These are phyloP conservation scores for Pelargonium nanum DNA, from an alignment of 345 rosid genomes.

Conservation along the genomic window DNA sequence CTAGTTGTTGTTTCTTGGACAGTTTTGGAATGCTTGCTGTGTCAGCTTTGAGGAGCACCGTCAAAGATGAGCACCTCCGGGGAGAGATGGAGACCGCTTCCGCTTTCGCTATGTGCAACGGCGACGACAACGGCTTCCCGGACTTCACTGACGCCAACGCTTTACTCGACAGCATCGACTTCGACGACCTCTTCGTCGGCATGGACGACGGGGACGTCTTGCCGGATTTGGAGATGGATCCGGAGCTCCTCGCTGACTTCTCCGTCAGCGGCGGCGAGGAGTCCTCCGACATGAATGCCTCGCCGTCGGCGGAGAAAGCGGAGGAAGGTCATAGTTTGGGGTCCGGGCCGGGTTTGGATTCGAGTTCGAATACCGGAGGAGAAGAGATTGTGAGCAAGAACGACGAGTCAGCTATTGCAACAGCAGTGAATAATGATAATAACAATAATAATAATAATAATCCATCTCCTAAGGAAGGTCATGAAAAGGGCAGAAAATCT, in stretches of 20 bases:
- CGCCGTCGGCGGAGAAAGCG: conserved; percentile 11
- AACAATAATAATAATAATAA: neutral
- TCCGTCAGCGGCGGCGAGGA: conserved; percentile 54
- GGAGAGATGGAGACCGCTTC: conserved; percentile 33
- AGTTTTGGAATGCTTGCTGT: conserved; percentile 47
- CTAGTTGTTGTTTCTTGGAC: neutral
- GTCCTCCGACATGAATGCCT: conserved; percentile 28
- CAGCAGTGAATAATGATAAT: conserved; percentile 23
- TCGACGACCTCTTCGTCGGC: conserved; percentile 65
- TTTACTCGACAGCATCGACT: conserved; percentile 55
- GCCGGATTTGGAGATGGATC: conserved; percentile 79
- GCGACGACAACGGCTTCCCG: conserved; percentile 31
- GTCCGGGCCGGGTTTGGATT: conserved; percentile 11
- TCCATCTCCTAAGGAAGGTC: conserved; percentile 22
- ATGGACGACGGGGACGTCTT: conserved; percentile 47
- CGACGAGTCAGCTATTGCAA: conserved; percentile 28
- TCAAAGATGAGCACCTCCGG: conserved; percentile 27
- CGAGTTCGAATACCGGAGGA: conserved; percentile 14
- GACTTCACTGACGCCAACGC: conserved; percentile 38
- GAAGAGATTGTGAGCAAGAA: conserved; percentile 34
- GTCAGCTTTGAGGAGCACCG: conserved; percentile 35
- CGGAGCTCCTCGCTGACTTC: conserved; percentile 58
- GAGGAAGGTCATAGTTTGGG: conserved; percentile 22
- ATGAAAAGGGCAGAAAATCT: conserved; percentile 38
- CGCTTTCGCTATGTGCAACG: no score